These are phyloP conservation scores for Akanthomyces muscarius DNA, from an alignment of 2,329 filamentous ascomycete genomes.

Conservation along the genomic window DNA sequence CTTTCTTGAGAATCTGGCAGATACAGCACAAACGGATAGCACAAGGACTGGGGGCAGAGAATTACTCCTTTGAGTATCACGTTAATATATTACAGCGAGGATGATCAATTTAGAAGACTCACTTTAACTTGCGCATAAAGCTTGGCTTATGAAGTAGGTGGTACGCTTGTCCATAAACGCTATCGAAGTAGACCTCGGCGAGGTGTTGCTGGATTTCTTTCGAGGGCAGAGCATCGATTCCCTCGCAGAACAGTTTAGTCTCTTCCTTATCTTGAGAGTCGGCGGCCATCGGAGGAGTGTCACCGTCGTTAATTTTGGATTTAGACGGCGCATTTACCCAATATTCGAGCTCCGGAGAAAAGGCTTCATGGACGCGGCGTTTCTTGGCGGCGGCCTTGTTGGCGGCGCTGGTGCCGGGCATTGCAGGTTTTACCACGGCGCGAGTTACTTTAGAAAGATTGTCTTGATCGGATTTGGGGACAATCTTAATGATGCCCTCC, in stretches of 20 bases:
- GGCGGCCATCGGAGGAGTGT: slow-evolving; percentile 43
- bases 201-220: slow-evolving; percentile 90
- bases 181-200: slow-evolving; percentile 92
- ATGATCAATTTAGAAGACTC: slow-evolving; percentile 30
- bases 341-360: slow-evolving; percentile 72
- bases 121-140: slow-evolving; percentile 84
- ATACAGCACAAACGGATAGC: slow-evolving; percentile 89
- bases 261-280: slow-evolving; percentile 67
- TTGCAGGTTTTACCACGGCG: slow-evolving; percentile 78
- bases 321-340: slow-evolving; percentile 66
- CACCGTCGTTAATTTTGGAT: slow-evolving; percentile 42
- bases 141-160: slow-evolving; percentile 94
- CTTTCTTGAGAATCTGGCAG: slow-evolving; percentile 91
- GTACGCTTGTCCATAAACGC: slow-evolving; percentile 92
- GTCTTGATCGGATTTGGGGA: slow-evolving; percentile 80
- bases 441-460: slow-evolving; percentile 64
- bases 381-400: slow-evolving; percentile 62
- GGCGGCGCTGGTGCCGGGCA: slow-evolving; percentile 50
- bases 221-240: slow-evolving; percentile 74
- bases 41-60: slow-evolving; percentile 84
- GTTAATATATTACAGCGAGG: background rate
- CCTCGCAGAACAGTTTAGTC: slow-evolving; percentile 73
- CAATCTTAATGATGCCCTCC: slow-evolving; percentile 91
- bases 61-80: slow-evolving; percentile 28
- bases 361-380: slow-evolving; percentile 80